A percentile compares a stretch with the other conserved stretches of the same genome.
Evolutionary conservation across 768 basidiomycete genomes (phyloP).

Genomic region (Phlegmacium glaucopus): DNA sequence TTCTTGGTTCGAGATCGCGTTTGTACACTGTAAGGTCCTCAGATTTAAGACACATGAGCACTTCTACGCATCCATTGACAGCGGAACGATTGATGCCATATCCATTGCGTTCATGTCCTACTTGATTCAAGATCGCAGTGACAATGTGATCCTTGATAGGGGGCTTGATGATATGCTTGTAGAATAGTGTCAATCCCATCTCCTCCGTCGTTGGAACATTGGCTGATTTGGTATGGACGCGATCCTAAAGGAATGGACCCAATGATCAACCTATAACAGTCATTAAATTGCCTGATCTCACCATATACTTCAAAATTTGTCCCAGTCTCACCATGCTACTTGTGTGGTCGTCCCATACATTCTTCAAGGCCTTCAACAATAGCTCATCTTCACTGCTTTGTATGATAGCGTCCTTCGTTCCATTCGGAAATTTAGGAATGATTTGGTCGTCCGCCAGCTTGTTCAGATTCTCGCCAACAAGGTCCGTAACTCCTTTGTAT

Average conservation of each 20-base stretch:
- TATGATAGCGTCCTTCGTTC: constrained; percentile 67
- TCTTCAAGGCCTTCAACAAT: constrained; percentile 76
- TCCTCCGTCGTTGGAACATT: constrained; percentile 78
- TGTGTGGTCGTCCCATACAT: constrained; percentile 93
- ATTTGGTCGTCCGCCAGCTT: constrained; percentile 72
- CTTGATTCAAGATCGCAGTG: constrained; percentile 78
- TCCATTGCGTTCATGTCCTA: constrained; percentile 90
- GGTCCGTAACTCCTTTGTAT: constrained; percentile 78
- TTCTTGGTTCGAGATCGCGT: constrained; percentile 76
- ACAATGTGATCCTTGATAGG: constrained; percentile 85
- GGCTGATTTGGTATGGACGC: constrained; percentile 76
- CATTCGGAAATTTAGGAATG: constrained; percentile 78
- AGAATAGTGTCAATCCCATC: constrained; percentile 79
- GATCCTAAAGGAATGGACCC: constrained; percentile 57
- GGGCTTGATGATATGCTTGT: constrained; percentile 71
- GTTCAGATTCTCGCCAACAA: constrained; percentile 83
- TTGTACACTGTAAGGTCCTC: constrained; percentile 68
- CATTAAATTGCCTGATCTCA: constrained; percentile 30
- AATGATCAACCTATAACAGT: no score
- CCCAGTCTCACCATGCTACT: constrained; percentile 85
- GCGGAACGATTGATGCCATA: constrained; percentile 89
- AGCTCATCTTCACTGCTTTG: constrained; percentile 81
- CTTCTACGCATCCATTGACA: constrained; percentile 84
- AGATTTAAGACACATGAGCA: constrained; percentile 67
- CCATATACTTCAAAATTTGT: constrained; percentile 96